Base-by-base conservation (phyloP, 108 stramenopile genomes). In the Stephanodiscus triporus region DNA sequence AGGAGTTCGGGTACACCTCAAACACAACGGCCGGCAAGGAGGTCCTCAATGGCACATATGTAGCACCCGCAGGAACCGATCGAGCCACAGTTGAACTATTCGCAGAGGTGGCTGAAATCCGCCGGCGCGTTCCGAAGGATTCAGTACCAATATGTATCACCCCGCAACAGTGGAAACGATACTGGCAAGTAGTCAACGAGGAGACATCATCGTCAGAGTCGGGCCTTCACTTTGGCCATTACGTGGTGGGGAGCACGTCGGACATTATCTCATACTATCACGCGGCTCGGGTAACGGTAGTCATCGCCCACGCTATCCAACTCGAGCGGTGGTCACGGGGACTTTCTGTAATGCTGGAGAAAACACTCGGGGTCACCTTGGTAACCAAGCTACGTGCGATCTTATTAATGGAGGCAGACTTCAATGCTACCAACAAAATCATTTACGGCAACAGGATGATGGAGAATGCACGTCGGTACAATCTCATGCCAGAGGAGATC, bases 331-430 rank as follows among this genome's bases (percentile, higher is more conserved):
- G 48, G 48, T 16, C 48, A 3, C 48, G 48, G 19, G 48, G 48
- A 7, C 19, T 49, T 3, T 49, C 48, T 2, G 51, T 53, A n/a
- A 53, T 53, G 51, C 6, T 53, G 6, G 51, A 53, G 29, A 57
- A 57, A 32, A 29, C 29, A 29, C 4, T 30, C 4, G 61, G 32
- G 2, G 34, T 37, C 27, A 40, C 38, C 14, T 16, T 66, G 47
- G 64, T 66, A 17, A 29, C 64, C 22, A 66, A 66, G n/a, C 27
- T 66, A 27, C 64, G 64, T 9, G 45, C 43, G 1, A 66, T 66
- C 24, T 22, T 66, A 47, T 13, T 66, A 29, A 66, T 66, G 64
- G 63, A 64, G 43, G 63, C 63, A 7, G 63, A 64, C 24, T 43
- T 20, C 11, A 47, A 64, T 19, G 40, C 24, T 23, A 10, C 17